These are phyloP conservation scores for Lactifluus volemus DNA, from an alignment of 768 basidiomycete genomes.

Conservation along the genomic window DNA sequence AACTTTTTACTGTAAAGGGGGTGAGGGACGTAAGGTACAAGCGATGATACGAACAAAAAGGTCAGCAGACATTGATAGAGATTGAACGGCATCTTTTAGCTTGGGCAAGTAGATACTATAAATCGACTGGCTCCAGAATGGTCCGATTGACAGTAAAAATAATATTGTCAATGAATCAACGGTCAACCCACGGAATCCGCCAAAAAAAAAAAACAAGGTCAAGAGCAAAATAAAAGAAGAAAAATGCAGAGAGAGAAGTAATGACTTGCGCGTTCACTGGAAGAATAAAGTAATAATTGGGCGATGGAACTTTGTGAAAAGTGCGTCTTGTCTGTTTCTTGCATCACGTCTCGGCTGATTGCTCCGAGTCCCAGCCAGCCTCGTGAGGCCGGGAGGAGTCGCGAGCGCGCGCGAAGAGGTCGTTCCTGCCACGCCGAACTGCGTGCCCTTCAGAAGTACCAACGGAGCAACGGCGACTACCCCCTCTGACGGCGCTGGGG, in stretches of 20 bases:
- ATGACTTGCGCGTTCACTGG: not conserved
- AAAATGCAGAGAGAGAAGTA: not conserved
- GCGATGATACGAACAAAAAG: conserved; percentile 8
- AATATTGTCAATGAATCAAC: conserved; percentile 3
- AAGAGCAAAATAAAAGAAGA: not conserved
- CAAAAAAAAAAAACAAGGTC: not conserved
- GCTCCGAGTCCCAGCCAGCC: conserved; percentile 18
- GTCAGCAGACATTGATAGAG: not conserved
- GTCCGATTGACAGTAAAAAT: conserved; percentile 6
- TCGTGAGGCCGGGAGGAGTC: conserved; percentile 8
- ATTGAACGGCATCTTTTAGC: conserved; percentile 6
- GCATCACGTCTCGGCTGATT: conserved; percentile 8
- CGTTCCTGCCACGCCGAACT: conserved; percentile 1
- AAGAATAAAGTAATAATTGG: not conserved
- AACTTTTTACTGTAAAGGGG: conserved; percentile 11
- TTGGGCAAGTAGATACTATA: conserved; percentile 12
- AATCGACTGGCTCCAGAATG: conserved; percentile 1
- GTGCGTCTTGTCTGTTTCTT: not conserved
- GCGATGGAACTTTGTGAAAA: not conserved
- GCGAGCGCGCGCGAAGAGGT: conserved; percentile 3
- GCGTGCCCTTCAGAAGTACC: conserved; percentile 13
- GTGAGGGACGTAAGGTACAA: conserved; percentile 16
- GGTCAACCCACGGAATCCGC: not conserved
- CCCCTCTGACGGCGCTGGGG: not conserved
- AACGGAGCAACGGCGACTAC: conserved; percentile 1